Conservation (phyloP, 2,329 filamentous ascomycete species). For the Fusarium sp. region DNA sequence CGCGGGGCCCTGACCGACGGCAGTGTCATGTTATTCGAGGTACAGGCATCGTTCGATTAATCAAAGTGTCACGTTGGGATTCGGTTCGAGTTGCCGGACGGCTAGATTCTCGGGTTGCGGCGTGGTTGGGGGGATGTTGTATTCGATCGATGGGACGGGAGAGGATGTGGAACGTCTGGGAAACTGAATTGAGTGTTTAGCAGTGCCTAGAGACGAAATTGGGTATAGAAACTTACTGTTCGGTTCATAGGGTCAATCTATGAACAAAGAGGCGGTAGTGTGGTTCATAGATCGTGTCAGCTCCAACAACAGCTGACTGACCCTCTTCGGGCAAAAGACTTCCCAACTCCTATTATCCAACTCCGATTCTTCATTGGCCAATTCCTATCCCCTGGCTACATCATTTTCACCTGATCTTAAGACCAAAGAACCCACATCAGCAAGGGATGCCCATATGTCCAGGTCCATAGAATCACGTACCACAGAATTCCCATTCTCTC, state of each 20-base stretch:
- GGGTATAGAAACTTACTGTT: not conserved
- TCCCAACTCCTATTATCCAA: not conserved
- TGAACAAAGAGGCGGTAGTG: not conserved
- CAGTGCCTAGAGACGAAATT: not conserved
- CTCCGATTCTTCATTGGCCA: not conserved
- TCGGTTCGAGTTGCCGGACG: constrained; percentile 36
- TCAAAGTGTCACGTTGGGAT: constrained; percentile 24
- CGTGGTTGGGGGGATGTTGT: constrained; percentile 9
- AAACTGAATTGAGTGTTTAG: not conserved
- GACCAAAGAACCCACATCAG: not conserved
- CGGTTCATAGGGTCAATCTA: not conserved
- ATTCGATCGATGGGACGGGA: not conserved
- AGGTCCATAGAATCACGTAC: not conserved
- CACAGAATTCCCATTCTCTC: not conserved
- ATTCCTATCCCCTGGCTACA: not conserved
- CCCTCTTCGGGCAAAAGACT: not conserved
- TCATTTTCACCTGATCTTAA: not conserved
- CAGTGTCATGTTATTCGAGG: constrained; percentile 2
- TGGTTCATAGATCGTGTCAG: not conserved
- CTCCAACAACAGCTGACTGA: not conserved
- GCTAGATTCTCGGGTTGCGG: not conserved
- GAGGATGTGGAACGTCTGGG: not conserved
- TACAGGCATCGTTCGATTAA: constrained; percentile 7
- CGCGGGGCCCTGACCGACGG: constrained; percentile 11
- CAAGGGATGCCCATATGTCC: not conserved